A percentile compares a stretch with the other conserved stretches of the same genome.
Conservation (phyloP, 73 alveolate genomes). For the Tetrahymena borealis region DNA sequence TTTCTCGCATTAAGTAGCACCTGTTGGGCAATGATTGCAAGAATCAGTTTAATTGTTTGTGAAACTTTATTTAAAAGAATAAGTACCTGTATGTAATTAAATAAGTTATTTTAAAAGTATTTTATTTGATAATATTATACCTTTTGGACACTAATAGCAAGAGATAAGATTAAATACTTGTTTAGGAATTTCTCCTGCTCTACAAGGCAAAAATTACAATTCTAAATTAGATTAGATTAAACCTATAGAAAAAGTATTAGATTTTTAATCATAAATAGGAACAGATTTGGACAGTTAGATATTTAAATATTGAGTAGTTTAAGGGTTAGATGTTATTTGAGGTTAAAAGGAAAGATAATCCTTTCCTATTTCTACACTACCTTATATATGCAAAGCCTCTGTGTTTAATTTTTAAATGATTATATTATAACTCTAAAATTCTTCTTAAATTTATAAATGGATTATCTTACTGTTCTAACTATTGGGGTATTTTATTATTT, state of each 20-base stretch:
- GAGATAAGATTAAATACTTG: neutral
- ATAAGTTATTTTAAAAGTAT: neutral
- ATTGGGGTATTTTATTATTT: neutral
- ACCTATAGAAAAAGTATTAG: neutral
- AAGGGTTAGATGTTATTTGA: neutral
- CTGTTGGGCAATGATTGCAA: neutral
- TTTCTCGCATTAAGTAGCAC: neutral
- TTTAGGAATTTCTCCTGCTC: neutral
- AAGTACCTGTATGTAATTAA: neutral
- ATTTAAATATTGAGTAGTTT: neutral
- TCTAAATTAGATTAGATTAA: neutral
- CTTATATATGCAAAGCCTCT: neutral
- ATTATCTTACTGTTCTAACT: neutral
- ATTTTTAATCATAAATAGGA: neutral
- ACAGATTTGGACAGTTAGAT: neutral
- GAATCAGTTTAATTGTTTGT: neutral
- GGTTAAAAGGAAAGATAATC: neutral
- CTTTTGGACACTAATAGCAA: neutral
- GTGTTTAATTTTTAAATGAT: neutral
- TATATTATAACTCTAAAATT: neutral
- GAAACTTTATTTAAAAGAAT: neutral
- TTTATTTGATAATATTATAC: neutral
- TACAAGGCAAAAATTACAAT: neutral
- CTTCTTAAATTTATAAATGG: neutral
- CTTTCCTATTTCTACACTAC: neutral